phyloP scores from a whole-genome alignment of 176 grass and related monocot genomes.

The Dendrocalamus sinicus region DNA sequence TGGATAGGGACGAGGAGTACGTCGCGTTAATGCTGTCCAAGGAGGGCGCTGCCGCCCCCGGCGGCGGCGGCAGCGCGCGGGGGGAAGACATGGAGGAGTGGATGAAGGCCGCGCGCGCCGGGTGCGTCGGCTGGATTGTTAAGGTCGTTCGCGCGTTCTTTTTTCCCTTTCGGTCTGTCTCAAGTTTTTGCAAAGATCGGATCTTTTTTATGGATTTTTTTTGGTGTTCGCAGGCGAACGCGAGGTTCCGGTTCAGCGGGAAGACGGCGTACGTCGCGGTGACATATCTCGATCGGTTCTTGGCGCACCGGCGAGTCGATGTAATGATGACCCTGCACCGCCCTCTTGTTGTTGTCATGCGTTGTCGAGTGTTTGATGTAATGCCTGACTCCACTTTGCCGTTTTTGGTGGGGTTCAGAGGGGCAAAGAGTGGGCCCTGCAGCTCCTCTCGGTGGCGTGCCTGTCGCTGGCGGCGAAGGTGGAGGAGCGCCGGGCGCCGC shows the following conservation, averaged over 20 bases:
- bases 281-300: constrained; percentile 85
- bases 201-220: constrained; percentile 8
- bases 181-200: neutral
- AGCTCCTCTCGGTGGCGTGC: constrained; percentile 75
- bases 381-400: constrained; percentile 24
- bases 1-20: constrained; percentile 69
- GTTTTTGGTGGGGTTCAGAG: constrained; percentile 46
- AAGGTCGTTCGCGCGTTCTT: constrained; percentile 45
- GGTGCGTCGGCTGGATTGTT: constrained; percentile 70
- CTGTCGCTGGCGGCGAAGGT: constrained; percentile 84
- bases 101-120: constrained; percentile 55
- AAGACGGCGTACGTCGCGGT: constrained; percentile 84
- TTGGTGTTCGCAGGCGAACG: constrained; percentile 52
- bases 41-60: constrained; percentile 33
- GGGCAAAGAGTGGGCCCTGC: constrained; percentile 68
- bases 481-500: constrained; percentile 68
- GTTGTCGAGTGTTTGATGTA: constrained; percentile 16
- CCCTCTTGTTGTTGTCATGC: neutral
- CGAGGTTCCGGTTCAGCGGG: constrained; percentile 54
- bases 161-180: neutral
- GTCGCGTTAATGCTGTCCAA: constrained; percentile 69
- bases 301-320: constrained; percentile 56
- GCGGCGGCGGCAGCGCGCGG: neutral
- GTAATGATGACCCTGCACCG: constrained; percentile 36
- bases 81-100: constrained; percentile 45